Base-by-base conservation (phyloP, 768 basidiomycete species). In the Agrocybe praecox region DNA sequence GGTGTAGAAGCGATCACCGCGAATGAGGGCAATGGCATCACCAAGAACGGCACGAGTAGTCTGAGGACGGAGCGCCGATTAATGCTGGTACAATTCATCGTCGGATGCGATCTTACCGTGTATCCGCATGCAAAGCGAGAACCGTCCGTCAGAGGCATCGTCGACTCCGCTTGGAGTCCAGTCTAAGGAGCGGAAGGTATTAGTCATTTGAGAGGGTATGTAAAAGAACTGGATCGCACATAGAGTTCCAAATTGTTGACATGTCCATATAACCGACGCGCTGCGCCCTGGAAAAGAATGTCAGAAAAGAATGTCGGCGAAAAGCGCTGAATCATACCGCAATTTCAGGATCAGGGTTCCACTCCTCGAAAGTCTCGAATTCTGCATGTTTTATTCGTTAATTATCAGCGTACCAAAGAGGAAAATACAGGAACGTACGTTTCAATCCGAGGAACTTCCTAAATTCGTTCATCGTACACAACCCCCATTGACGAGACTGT, bases 381-480 rank as follows among this genome's bases (percentile, higher is more conserved):
- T 71, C 77, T 77, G 53, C 9, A 29, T 29, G 9, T 4, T 4
- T 29, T 9, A 9, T 29, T 9, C 26, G 9, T 29, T 22, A 24
- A 18, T 17, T 46, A 11, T 17, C 14, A 17, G 15, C 19, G 24
- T 5, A 17, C 15, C 49, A 26, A 43, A 15, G 29, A 45, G 17
- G 12, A 1, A 44, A 15, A 15, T 33, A 14, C 6, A n/a, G 15
- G 7, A 34, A 67, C 72, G 12, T 29, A 75, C 77, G 68, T 63
- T 76, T 77, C 17, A 85, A 65, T 11, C 80, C 80, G 40, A 85
- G 59, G 69, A 80, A 80, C 63, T 72, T 63, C 45, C 83, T 71
- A 68, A 84, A 84, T 65, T 84, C 82, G 54, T 84, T 85, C 76
- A 83, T 76, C 6, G 80, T 77, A 62, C 81, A 81, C 2, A 79